Evolutionary conservation across 176 grass and related monocot genomes (phyloP).

Genomic region (Areca catechu): DNA sequence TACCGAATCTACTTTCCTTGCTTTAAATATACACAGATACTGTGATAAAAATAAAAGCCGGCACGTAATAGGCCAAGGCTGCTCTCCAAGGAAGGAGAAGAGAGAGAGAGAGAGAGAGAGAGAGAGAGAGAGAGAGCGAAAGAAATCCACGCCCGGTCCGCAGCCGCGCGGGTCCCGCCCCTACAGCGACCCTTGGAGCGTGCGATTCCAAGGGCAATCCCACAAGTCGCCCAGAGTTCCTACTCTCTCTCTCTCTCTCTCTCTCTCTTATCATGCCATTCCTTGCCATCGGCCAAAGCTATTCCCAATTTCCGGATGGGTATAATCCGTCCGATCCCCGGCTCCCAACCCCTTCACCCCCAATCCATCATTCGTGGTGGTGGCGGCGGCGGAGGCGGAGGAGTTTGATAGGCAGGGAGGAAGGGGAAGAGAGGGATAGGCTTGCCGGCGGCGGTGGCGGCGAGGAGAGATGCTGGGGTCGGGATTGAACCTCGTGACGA

Average conservation of each 20-base stretch:
- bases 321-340: conserved; percentile 19
- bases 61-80: too few species aligned
- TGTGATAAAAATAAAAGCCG: too few species aligned
- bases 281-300: conserved; percentile 43
- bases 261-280: conserved; percentile 16
- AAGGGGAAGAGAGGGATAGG: neutral
- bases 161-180: conserved; percentile 8
- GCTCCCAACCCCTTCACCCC: conserved; percentile 28
- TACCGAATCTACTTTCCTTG: too few species aligned
- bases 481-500: conserved; percentile 88
- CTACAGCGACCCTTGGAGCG: neutral
- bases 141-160: neutral
- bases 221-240: conserved; percentile 10
- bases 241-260: neutral
- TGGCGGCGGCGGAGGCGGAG: neutral
- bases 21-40: too few species aligned
- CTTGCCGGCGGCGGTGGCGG: neutral
- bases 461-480: conserved; percentile 52
- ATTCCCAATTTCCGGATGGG: conserved; percentile 66
- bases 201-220: conserved; percentile 1
- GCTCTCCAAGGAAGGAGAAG: too few species aligned
- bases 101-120: neutral
- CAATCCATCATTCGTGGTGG: neutral
- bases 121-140: neutral
- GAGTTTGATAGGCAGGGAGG: neutral